Evolutionary conservation across 495 filamentous ascomycete species (phyloP).

Genomic region (Podospora didyma): DNA sequence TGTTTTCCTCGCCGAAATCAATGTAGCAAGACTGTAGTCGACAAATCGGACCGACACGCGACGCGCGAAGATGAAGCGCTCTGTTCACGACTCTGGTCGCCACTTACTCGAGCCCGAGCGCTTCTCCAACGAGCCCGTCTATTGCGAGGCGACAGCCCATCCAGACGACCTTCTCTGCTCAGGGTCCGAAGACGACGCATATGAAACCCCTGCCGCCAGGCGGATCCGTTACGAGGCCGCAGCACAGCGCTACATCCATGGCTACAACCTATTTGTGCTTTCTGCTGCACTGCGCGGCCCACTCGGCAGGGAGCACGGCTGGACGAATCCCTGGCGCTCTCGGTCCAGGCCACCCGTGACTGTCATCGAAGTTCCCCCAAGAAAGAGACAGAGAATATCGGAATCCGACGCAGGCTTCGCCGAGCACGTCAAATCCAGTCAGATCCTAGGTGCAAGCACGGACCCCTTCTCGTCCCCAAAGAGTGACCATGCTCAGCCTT

Average conservation of each 20-base stretch:
- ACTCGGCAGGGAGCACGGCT: slow-evolving; percentile 51
- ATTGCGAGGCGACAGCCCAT: slow-evolving; percentile 36
- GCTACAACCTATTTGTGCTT: slow-evolving; percentile 53
- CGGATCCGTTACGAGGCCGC: slow-evolving; percentile 54
- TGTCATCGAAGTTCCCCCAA: slow-evolving; percentile 4
- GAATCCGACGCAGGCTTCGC: neutral
- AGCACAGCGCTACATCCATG: slow-evolving; percentile 56
- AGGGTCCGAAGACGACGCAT: slow-evolving; percentile 58
- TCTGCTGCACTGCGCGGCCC: slow-evolving; percentile 62
- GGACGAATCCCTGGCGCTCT: slow-evolving; percentile 61
- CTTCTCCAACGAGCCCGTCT: slow-evolving; percentile 34
- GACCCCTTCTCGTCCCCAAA: slow-evolving; percentile 27
- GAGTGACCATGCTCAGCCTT: slow-evolving; percentile 17
- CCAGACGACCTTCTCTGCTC: slow-evolving; percentile 38
- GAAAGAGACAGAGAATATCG: neutral
- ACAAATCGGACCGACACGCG: neutral
- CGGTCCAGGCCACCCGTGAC: slow-evolving; percentile 5
- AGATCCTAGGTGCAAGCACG: slow-evolving; percentile 13
- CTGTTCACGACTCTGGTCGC: neutral
- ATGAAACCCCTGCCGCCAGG: slow-evolving; percentile 45
- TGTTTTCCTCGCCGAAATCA: too few species aligned
- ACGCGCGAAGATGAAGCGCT: slow-evolving; percentile 5
- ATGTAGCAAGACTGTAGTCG: too few species aligned
- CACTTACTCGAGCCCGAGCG: slow-evolving; percentile 18
- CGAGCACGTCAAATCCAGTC: slow-evolving; percentile 9